Percentiles rank a stretch among this genome's conserved stretches.
phyloP scores from a whole-genome alignment of 768 basidiomycete species.

The Podaxis sp. region DNA sequence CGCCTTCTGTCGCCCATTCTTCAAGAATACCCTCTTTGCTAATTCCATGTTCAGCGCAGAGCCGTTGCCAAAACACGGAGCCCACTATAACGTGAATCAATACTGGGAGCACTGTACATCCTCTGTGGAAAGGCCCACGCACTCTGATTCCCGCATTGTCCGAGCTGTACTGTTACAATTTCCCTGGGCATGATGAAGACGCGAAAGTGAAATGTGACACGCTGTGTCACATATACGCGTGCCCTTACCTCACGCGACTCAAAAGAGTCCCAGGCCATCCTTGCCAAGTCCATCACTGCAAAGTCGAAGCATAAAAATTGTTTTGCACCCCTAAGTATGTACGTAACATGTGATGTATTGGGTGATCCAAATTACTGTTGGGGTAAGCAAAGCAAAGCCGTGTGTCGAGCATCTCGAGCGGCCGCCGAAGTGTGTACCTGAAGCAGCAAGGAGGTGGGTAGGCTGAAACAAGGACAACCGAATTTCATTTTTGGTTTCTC shows the following conservation, averaged over 20 bases:
- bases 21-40: conserved; percentile 93
- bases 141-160: conserved; percentile 95
- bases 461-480: no score
- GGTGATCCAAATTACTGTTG: not conserved
- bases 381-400: no score
- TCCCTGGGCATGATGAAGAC: conserved; percentile 64
- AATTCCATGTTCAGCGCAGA: conserved; percentile 98
- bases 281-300: not conserved
- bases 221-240: conserved; percentile 1
- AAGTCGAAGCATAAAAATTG: not conserved
- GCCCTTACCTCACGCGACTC: not conserved
- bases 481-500: no score
- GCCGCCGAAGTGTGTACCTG: no score
- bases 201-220: not conserved
- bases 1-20: conserved; percentile 94
- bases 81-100: conserved; percentile 58
- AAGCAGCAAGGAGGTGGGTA: no score
- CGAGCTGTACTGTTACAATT: conserved; percentile 80
- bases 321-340: no score
- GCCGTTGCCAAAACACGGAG: conserved; percentile 95
- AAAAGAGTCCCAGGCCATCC: no score
- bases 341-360: not conserved
- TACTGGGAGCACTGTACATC: not conserved
- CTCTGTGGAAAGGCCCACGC: conserved; percentile 7
- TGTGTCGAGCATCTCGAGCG: no score